Evolutionary conservation across 2,329 filamentous ascomycete species (phyloP), one percentile per base, ranked within the genome.

Genomic region (Fusarium aywerte): DNA sequence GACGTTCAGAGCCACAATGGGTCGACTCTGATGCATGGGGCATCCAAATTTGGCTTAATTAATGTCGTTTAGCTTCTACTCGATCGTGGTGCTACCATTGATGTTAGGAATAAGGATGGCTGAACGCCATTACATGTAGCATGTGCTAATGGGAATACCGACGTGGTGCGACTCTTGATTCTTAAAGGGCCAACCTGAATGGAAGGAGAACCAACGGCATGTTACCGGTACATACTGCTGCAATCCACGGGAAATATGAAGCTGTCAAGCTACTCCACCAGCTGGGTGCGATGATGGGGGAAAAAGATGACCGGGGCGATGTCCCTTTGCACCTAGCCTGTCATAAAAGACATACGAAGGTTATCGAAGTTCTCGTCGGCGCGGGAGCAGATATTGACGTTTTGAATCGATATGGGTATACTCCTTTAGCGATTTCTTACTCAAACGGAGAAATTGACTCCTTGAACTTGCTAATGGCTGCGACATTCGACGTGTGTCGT

Each of bases 21-120:
- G 5, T 9, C 4, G 2, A 40, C 38, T 16, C 12, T 20, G 5
- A 2, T 40, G 12, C 38, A 40, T 40, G 9, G 1, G 0, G 20
- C 38, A 9, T n/a, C 9, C 9, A 3, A 0, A 10, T 11, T 8
- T 4, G 33, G 15, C 2, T 4, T 18, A 4, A 9, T 5, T 10
- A n/a, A 36, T 10, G 7, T 18, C n/a, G n/a, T 36, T 6, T 7
- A 42, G 9, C 16, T n/a, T 9, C 8, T 42, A n/a, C 21, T 42
- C 5, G 6, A 42, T 5, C 16, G 10, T 5, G 16, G 18, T n/a
- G 15, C 21, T 3, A 25, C 21, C 7, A 10, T 25, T 16, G 16
- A 25, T 11, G 16, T 21, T 25, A 5, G 16, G 10, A 7, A 42
- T 4, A 11, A 42, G 3, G 15, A 4, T 11, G 21, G 10, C 3